Conservation (phyloP, 495 filamentous ascomycete genomes). For the Hypoxylon fuscum region DNA sequence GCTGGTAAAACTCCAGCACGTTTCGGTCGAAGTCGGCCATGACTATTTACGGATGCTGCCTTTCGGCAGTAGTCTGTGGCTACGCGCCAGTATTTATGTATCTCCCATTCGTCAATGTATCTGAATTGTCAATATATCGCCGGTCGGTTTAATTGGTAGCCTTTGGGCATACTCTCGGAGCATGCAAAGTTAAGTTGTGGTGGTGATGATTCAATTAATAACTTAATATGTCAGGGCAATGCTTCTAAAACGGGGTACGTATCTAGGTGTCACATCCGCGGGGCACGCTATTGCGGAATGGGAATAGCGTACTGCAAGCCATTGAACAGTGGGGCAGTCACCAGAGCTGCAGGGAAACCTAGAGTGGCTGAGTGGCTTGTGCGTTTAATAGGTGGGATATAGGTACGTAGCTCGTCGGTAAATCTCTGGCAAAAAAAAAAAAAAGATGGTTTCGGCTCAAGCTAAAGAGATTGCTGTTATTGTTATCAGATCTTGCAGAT, state of each 20-base stretch:
- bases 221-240: neutral
- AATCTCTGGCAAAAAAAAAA: slow-evolving; percentile 34
- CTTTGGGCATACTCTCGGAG: slow-evolving; percentile 6
- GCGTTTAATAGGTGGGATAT: slow-evolving; percentile 1
- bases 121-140: neutral
- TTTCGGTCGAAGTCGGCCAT: slow-evolving; percentile 74
- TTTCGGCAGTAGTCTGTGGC: slow-evolving; percentile 24
- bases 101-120: slow-evolving; percentile 19
- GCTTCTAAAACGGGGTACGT: neutral
- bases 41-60: slow-evolving; percentile 19
- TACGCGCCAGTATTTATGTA: slow-evolving; percentile 6
- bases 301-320: neutral
- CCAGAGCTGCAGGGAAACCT: neutral
- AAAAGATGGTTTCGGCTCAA: slow-evolving; percentile 34
- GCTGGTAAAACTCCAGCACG: slow-evolving; percentile 88
- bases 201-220: neutral
- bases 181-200: neutral
- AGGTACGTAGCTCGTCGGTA: slow-evolving; percentile 28
- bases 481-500: slow-evolving; percentile 45
- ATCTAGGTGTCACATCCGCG: slow-evolving; percentile 1
- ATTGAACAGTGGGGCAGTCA: neutral
- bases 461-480: slow-evolving; percentile 3
- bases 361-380: neutral
- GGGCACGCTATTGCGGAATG: slow-evolving; percentile 1
- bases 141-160: neutral